Base-by-base conservation (phyloP, 164 flowering plant genomes). In the Nelumbo lutea region DNA sequence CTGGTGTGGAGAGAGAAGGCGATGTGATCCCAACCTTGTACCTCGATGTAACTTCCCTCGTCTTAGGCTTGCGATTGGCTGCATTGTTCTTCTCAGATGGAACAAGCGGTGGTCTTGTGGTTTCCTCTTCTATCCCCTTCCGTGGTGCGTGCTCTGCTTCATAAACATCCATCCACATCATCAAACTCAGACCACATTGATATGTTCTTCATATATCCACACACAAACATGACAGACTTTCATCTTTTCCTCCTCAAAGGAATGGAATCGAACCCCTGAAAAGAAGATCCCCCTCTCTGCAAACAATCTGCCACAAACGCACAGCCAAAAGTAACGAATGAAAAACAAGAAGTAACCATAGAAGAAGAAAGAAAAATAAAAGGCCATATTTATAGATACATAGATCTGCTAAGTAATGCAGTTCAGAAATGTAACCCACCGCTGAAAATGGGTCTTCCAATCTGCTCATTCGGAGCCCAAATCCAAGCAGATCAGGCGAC, bases 101-200 rank as follows among this genome's bases (percentile, higher is more conserved):
- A 68, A 73, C 82, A 69, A 86, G 70, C 42, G 92, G 91, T 41
- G 79, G 86, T 77, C 88, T 86, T 53, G 70, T 44, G 43, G 75
- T 79, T 70, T 81, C 86, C 75, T 70, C 83, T 27, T 75, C 68
- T 69, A 74, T 62, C 14, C 74, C 81, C 71, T 86, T 88, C 72
- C 64, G 70, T 69, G 61, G 73, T 78, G 59, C 80, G 77, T 65
- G 67, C 75, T 75, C 78, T 72, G 80, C 76, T 75, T 84, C 90
- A 81, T 48, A 78, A 62, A 76, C 86, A 90, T 93, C 98, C 97
- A 94, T 94, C 78, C 88, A 84, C 81, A 76, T 81, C 64, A 59
- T 77, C 81, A 64, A 77, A 82, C 82, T 70, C 74, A 82, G 70
- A 77, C 85, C 81, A 77, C 92, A 88, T 86, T 84, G 89, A 84